These are phyloP conservation scores for Cyberlindnera samutprakarnensis DNA, from an alignment of 805 yeast species.

Conservation along the genomic window DNA sequence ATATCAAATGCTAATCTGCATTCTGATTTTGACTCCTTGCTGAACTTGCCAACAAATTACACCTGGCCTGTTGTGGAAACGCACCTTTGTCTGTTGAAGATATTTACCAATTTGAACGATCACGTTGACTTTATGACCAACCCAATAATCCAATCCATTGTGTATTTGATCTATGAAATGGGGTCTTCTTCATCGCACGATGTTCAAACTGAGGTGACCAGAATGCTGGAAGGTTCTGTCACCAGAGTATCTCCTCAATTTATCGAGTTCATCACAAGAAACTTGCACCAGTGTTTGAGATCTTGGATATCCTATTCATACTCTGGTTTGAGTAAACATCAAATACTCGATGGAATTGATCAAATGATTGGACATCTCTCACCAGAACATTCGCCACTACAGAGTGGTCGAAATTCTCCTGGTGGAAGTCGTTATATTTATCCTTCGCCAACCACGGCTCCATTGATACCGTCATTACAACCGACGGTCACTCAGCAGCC, in stretches of 20 bases:
- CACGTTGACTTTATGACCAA: slow-evolving; percentile 6
- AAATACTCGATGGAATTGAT: not conserved
- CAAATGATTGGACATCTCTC: not conserved
- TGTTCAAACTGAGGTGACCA: slow-evolving; percentile 3
- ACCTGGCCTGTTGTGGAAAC: slow-evolving; percentile 31
- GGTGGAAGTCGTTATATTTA: no score
- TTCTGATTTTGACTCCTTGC: slow-evolving; percentile 2
- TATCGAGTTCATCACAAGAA: slow-evolving; percentile 3
- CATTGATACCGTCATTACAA: not conserved
- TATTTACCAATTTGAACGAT: slow-evolving; percentile 26
- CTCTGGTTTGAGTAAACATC: slow-evolving; percentile 2
- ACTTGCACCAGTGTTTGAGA: slow-evolving; percentile 3
- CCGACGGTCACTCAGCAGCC: not conserved
- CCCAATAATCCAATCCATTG: slow-evolving; percentile 18
- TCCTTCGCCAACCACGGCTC: not conserved
- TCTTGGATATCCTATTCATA: slow-evolving; percentile 3
- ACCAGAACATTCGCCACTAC: no score
- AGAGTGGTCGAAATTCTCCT: no score
- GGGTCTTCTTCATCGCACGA: slow-evolving; percentile 2
- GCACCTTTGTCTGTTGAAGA: slow-evolving; percentile 36
- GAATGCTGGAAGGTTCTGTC: not conserved
- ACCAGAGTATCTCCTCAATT: slow-evolving; percentile 2
- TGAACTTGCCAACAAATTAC: slow-evolving; percentile 4
- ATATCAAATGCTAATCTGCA: slow-evolving; percentile 1
- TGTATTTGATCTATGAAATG: slow-evolving; percentile 14